Conservation (phyloP, 352 stramenopile genomes). For the Phytophthora sojae region DNA sequence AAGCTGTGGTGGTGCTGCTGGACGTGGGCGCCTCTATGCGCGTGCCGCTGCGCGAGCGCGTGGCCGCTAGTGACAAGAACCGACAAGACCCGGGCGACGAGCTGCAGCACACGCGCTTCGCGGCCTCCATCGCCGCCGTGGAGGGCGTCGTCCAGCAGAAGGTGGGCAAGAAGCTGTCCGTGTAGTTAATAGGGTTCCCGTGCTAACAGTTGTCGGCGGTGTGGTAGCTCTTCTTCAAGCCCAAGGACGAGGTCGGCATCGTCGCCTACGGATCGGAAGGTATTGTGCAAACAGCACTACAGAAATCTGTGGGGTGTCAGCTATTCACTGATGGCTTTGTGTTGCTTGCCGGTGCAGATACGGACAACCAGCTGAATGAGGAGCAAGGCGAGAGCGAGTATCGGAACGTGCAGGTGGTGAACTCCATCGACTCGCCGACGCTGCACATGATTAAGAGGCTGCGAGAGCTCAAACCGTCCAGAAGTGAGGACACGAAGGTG, state of each 20-base stretch:
- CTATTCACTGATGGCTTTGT: neutral
- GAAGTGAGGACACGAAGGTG: constrained; percentile 39
- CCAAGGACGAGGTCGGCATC: constrained; percentile 83
- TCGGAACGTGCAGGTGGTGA: constrained; percentile 67
- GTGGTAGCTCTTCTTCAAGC: constrained; percentile 74
- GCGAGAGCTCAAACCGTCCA: constrained; percentile 41
- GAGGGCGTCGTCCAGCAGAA: constrained; percentile 80
- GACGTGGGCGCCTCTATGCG: constrained; percentile 76
- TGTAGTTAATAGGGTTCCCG: neutral
- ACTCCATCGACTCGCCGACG: constrained; percentile 67
- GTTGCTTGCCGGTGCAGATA: constrained; percentile 44
- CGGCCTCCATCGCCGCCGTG: constrained; percentile 61
- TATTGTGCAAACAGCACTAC: neutral
- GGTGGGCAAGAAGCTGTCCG: constrained; percentile 13
- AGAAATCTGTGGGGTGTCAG: neutral
- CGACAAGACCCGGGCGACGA: constrained; percentile 16
- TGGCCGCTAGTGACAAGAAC: constrained; percentile 15
- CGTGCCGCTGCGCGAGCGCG: constrained; percentile 54
- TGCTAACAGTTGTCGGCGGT: neutral
- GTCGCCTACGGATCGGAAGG: constrained; percentile 77
- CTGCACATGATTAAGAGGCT: constrained; percentile 70
- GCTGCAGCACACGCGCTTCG: constrained; percentile 63
- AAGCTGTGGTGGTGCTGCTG: constrained; percentile 74
- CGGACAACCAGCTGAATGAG: constrained; percentile 82
- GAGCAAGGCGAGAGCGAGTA: constrained; percentile 70